phyloP scores from a whole-genome alignment of 495 filamentous ascomycete genomes.

The Stereocaulon alpinum region DNA sequence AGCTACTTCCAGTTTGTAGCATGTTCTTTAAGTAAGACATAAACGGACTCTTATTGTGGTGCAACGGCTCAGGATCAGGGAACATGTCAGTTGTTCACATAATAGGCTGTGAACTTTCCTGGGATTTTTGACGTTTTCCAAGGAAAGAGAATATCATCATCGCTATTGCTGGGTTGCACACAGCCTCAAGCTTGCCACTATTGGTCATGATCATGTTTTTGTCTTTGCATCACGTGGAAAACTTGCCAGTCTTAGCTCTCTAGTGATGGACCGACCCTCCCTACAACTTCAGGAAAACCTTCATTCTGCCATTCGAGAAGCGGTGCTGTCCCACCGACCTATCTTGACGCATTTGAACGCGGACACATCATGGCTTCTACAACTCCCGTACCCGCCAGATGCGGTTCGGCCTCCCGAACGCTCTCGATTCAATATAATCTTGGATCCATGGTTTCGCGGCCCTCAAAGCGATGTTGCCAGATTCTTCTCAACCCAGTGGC shows the following conservation, averaged over 20 bases:
- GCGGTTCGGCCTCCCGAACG: constrained; percentile 10
- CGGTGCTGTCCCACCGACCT: constrained; percentile 33
- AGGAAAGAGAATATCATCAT: background rate
- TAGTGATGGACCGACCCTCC: constrained; percentile 17
- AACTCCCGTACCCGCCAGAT: constrained; percentile 37
- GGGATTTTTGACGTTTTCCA: background rate
- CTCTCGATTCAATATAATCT: constrained; percentile 39
- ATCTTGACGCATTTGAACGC: constrained; percentile 48
- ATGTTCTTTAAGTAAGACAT: background rate
- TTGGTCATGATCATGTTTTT: background rate
- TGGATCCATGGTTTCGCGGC: constrained; percentile 44
- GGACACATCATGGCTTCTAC: constrained; percentile 48
- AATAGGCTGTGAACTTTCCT: background rate
- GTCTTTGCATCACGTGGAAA: background rate
- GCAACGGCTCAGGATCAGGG: background rate
- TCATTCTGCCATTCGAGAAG: constrained; percentile 21
- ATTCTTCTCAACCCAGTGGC: constrained; percentile 49
- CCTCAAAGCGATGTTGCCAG: constrained; percentile 41
- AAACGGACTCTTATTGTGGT: background rate
- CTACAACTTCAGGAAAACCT: constrained; percentile 31
- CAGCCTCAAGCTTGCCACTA: background rate
- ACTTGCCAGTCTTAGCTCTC: background rate
- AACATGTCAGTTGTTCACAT: too few species aligned
- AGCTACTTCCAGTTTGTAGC: background rate
- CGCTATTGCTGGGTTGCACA: background rate